phyloP scores from a whole-genome alignment of 495 filamentous ascomycete species.

The Daldinia decipiens region DNA sequence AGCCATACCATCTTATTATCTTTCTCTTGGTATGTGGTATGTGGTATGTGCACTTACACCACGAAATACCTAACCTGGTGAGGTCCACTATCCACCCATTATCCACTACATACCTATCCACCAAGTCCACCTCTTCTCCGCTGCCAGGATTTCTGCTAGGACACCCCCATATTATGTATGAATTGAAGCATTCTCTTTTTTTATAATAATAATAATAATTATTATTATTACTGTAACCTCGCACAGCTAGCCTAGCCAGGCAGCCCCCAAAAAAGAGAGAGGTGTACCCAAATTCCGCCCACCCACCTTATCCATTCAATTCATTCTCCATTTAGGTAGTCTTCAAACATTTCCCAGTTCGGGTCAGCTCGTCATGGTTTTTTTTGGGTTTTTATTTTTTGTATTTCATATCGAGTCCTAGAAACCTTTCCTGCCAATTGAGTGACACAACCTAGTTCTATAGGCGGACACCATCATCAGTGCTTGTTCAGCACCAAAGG shows the following conservation, averaged over 20 bases:
- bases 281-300: conserved; percentile 41
- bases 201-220: conserved; percentile 6
- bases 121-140: conserved; percentile 22
- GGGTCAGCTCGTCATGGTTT: conserved; percentile 44
- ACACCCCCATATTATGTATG: conserved; percentile 38
- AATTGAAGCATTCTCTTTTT: conserved; percentile 40
- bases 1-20: conserved; percentile 18
- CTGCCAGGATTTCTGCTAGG: conserved; percentile 41
- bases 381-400: conserved; percentile 39
- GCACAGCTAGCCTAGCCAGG: conserved; percentile 43
- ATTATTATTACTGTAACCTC: conserved; percentile 43
- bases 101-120: too few species aligned
- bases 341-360: conserved; percentile 44
- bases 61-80: too few species aligned
- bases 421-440: conserved; percentile 41
- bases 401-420: conserved; percentile 44
- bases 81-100: too few species aligned
- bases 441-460: conserved; percentile 41
- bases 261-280: conserved; percentile 38
- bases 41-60: conserved; percentile 23
- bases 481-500: conserved; percentile 18
- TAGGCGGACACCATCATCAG: conserved; percentile 38
- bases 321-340: conserved; percentile 34
- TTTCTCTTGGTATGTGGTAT: neutral
- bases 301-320: conserved; percentile 41